These are phyloP conservation scores for Hypomontagnella monticulosa DNA, from an alignment of 495 filamentous ascomycete genomes.

Conservation along the genomic window DNA sequence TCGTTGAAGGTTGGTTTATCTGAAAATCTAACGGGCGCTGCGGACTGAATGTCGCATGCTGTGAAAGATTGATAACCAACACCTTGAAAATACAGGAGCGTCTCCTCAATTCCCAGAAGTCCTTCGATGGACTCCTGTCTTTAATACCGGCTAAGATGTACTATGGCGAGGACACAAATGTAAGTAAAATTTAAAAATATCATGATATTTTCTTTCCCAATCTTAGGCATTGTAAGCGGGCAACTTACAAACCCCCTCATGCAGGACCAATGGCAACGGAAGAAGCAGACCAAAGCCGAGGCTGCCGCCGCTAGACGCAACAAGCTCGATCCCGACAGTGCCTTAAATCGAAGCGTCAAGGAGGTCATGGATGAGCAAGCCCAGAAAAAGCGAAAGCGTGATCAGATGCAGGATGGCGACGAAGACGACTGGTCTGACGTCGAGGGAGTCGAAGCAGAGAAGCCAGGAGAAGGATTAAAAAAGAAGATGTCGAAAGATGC, in stretches of 20 bases:
- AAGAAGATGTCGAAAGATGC: constrained; percentile 53
- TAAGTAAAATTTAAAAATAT: constrained; percentile 61
- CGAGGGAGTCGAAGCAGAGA: constrained; percentile 60
- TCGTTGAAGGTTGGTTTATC: constrained; percentile 49
- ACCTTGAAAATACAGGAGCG: constrained; percentile 69
- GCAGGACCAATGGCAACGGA: constrained; percentile 85
- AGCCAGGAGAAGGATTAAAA: constrained; percentile 63
- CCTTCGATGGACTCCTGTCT: constrained; percentile 91
- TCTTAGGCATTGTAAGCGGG: neutral
- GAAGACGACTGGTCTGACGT: constrained; percentile 51
- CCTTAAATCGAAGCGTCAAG: constrained; percentile 74
- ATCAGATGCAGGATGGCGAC: constrained; percentile 48
- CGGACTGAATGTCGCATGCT: constrained; percentile 22
- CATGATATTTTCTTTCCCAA: neutral
- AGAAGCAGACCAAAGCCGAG: constrained; percentile 88
- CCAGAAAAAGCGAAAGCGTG: constrained; percentile 69
- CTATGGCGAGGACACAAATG: constrained; percentile 84
- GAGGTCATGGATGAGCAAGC: constrained; percentile 86
- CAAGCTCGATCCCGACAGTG: constrained; percentile 86
- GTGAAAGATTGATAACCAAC: constrained; percentile 36
- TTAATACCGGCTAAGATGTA: constrained; percentile 94
- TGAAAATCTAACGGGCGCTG: constrained; percentile 8
- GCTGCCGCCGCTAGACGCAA: constrained; percentile 78
- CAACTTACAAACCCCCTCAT: constrained; percentile 31
- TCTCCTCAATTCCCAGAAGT: constrained; percentile 81